phyloP scores from a whole-genome alignment of 768 basidiomycete genomes.

The Pulveroboletus sp. region DNA sequence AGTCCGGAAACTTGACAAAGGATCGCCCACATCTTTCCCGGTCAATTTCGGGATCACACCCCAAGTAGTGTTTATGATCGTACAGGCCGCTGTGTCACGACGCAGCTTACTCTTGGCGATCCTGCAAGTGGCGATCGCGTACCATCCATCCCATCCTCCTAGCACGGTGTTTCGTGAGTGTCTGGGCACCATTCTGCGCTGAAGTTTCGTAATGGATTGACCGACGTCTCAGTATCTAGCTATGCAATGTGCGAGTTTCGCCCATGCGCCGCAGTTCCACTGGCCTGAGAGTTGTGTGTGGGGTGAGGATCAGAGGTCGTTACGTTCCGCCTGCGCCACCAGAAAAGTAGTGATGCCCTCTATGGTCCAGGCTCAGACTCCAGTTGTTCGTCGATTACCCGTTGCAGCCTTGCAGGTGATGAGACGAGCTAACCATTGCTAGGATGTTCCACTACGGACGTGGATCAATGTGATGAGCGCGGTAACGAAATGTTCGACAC shows the following conservation, averaged over 20 bases:
- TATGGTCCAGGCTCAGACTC: not conserved
- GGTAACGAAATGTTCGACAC: not conserved
- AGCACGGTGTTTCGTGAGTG: not conserved
- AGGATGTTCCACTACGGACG: not conserved
- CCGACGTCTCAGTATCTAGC: not conserved
- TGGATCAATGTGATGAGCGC: not conserved
- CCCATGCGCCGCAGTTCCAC: not conserved
- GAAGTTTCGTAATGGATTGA: not conserved
- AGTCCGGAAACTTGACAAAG: not conserved
- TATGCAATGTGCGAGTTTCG: not conserved
- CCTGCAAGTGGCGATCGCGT: not conserved
- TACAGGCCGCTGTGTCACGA: not conserved
- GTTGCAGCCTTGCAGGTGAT: conserved; percentile 2
- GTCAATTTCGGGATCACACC: not conserved
- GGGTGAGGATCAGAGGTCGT: conserved; percentile 1
- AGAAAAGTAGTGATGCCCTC: not conserved
- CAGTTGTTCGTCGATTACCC: conserved; percentile 1
- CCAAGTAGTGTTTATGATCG: not conserved
- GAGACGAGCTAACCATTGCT: not conserved
- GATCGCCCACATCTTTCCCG: not conserved
- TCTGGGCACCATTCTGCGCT: not conserved
- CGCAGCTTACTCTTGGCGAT: not conserved
- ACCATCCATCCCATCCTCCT: not conserved
- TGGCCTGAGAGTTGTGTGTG: not conserved
- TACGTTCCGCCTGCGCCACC: not conserved